phyloP scores from a whole-genome alignment of 2,329 filamentous ascomycete species.

The Daldinia sp. region DNA sequence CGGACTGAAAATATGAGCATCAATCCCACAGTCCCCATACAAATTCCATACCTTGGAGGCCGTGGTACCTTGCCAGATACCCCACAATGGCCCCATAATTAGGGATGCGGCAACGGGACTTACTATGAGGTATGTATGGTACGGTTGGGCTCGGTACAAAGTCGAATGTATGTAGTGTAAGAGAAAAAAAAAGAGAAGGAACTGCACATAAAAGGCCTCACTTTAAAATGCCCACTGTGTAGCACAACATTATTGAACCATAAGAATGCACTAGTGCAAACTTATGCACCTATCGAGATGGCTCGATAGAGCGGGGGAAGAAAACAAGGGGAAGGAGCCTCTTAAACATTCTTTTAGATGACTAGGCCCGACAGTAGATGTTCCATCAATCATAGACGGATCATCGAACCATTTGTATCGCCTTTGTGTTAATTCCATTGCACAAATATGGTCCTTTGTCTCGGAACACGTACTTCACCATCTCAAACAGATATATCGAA shows the following conservation, averaged over 20 bases:
- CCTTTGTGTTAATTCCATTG: neutral
- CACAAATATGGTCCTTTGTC: neutral
- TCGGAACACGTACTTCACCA: neutral
- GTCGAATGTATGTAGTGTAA: neutral
- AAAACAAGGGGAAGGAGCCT: neutral
- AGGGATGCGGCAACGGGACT: conserved; percentile 29
- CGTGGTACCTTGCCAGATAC: conserved; percentile 3
- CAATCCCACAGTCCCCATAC: neutral
- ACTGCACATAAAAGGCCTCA: too few relatives aligned
- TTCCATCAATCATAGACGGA: conserved; percentile 22
- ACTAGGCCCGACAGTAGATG: conserved; percentile 17
- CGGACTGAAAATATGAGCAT: conserved; percentile 18
- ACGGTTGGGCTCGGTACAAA: conserved; percentile 19
- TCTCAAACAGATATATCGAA: neutral
- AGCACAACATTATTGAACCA: conserved; percentile 3
- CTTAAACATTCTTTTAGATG: neutral
- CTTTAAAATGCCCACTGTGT: conserved; percentile 15
- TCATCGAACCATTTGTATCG: neutral
- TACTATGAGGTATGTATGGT: too few relatives aligned
- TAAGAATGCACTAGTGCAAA: neutral
- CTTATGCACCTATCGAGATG: conserved; percentile 3
- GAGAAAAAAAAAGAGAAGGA: too few relatives aligned
- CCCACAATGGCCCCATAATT: conserved; percentile 26
- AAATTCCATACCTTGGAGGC: too few relatives aligned
- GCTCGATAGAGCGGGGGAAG: neutral